A percentile compares a stretch with the other conserved stretches of the same genome.
Conservation (phyloP, 2,329 filamentous ascomycete genomes). For the Achaetomium macrosporum region DNA sequence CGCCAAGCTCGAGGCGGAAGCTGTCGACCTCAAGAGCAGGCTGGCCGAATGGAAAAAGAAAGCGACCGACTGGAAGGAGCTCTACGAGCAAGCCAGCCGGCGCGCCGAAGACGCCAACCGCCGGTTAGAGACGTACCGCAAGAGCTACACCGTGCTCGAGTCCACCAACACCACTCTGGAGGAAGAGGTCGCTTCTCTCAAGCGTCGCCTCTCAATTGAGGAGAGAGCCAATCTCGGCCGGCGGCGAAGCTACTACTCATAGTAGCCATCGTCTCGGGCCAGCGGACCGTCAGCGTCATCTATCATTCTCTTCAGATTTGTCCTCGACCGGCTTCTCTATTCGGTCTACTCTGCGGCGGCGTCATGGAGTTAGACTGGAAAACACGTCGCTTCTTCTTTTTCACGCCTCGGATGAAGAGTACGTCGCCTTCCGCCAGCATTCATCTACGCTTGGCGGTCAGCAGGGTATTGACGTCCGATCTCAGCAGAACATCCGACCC, state of each 20-base stretch:
- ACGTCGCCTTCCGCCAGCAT: too few relatives aligned
- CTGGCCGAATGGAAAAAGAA: constrained; percentile 31
- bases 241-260: neutral
- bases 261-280: neutral
- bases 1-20: constrained; percentile 35
- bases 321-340: too few relatives aligned
- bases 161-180: constrained; percentile 25
- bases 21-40: constrained; percentile 30
- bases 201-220: constrained; percentile 21
- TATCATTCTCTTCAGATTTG: too few relatives aligned
- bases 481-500: too few relatives aligned
- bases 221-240: neutral
- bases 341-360: too few relatives aligned
- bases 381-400: too few relatives aligned
- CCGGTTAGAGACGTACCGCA: constrained; percentile 19
- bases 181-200: constrained; percentile 27
- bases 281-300: neutral
- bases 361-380: too few relatives aligned
- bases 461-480: too few relatives aligned
- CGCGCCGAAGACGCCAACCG: constrained; percentile 26
- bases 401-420: too few relatives aligned
- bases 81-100: constrained; percentile 19
- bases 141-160: constrained; percentile 25
- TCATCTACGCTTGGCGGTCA: too few relatives aligned
- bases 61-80: constrained; percentile 23